Conservation (phyloP, 2,329 filamentous ascomycete species). For the Aspergillus sp. region DNA sequence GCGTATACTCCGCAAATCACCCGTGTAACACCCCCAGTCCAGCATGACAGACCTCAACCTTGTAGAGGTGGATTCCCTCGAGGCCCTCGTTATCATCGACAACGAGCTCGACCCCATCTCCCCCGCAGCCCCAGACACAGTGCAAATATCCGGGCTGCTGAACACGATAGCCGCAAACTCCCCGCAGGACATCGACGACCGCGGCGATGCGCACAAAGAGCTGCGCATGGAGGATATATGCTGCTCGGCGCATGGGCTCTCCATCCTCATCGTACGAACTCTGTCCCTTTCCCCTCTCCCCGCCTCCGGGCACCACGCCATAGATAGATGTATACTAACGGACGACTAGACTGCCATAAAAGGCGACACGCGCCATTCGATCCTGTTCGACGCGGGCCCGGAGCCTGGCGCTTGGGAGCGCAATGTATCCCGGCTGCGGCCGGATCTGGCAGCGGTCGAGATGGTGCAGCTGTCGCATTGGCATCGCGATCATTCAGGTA, state of each 20-base stretch:
- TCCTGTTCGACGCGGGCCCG: constrained; percentile 55
- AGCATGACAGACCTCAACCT: constrained; percentile 18
- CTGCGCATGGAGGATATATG: constrained; percentile 51
- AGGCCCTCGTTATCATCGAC: constrained; percentile 52
- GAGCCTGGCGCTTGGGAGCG: constrained; percentile 51
- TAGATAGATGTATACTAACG: neutral
- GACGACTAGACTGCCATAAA: constrained; percentile 47
- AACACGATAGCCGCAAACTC: constrained; percentile 41
- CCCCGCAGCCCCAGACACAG: constrained; percentile 41
- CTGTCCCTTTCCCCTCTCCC: neutral
- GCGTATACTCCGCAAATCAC: neutral
- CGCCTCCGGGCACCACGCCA: neutral
- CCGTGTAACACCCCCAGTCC: neutral
- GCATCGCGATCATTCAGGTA: constrained; percentile 56
- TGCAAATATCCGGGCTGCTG: constrained; percentile 44
- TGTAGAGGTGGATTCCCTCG: constrained; percentile 46
- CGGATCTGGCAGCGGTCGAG: constrained; percentile 46
- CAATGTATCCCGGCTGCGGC: constrained; percentile 46
- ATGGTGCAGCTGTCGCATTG: constrained; percentile 52
- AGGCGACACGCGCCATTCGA: constrained; percentile 42
- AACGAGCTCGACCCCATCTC: constrained; percentile 57
- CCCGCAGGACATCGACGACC: constrained; percentile 28
- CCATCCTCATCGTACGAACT: constrained; percentile 47
- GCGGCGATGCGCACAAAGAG: constrained; percentile 45
- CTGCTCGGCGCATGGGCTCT: constrained; percentile 55